These are phyloP conservation scores for Suhomyces chickasaworum DNA, from an alignment of 1,139 yeast species.

Conservation along the genomic window DNA sequence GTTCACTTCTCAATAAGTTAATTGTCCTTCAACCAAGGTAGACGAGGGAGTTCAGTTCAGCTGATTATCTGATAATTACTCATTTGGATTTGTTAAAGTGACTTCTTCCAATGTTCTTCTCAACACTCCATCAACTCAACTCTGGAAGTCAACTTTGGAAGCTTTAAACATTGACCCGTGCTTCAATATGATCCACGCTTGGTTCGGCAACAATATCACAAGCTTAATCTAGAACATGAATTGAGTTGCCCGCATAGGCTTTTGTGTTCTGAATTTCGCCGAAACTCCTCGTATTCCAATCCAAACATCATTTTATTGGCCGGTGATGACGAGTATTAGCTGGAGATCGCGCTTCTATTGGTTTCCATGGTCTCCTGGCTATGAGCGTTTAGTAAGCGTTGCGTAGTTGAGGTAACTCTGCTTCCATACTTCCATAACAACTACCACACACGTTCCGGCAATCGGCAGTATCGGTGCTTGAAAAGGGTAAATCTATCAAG, in stretches of 20 bases:
- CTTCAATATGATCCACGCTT: too few relatives aligned
- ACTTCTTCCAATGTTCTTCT: too few relatives aligned
- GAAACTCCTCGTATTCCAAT: slow-evolving; percentile 9
- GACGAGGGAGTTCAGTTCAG: too few relatives aligned
- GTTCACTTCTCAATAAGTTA: too few relatives aligned
- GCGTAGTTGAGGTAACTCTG: not conserved
- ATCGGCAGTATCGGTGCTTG: not conserved
- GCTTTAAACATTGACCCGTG: too few relatives aligned
- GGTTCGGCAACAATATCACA: not conserved
- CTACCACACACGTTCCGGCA: not conserved
- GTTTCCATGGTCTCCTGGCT: not conserved
- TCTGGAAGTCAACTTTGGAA: too few relatives aligned
- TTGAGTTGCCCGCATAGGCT: slow-evolving; percentile 2
- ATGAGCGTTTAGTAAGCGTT: not conserved
- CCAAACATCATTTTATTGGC: not conserved
- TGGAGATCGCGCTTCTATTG: not conserved
- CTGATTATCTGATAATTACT: too few relatives aligned
- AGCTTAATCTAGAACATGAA: not conserved
- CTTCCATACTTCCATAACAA: not conserved
- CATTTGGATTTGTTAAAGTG: too few relatives aligned
- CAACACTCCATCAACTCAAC: too few relatives aligned
- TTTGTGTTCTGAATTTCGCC: slow-evolving; percentile 17
- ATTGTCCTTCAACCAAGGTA: too few relatives aligned
- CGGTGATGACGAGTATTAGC: not conserved
- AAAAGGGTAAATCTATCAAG: not conserved